Percentiles rank a stretch among this genome's conserved stretches.
phyloP scores from a whole-genome alignment of 2,329 filamentous ascomycete species.

The Cladosporium sp. region DNA sequence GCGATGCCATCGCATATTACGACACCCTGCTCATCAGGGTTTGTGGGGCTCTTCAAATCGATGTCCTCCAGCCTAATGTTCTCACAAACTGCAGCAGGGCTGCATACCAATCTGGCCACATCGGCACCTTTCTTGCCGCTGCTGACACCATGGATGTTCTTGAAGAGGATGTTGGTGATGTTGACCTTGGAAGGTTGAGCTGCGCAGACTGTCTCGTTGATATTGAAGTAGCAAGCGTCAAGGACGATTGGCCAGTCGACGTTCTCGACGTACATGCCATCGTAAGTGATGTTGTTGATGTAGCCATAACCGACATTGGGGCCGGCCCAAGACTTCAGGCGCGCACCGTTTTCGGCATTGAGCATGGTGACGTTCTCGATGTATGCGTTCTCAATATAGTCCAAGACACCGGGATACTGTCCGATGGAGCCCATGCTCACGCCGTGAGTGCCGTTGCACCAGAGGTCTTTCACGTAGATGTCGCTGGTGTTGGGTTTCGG shows the following conservation, averaged over 20 bases:
- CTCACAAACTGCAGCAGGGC: conserved; percentile 57
- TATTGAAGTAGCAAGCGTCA: conserved; percentile 64
- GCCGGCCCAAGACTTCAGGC: conserved; percentile 64
- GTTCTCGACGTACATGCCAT: conserved; percentile 54
- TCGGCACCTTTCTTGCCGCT: conserved; percentile 58
- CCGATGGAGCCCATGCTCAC: conserved; percentile 53
- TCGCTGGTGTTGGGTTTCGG: conserved; percentile 64
- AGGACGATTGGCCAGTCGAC: conserved; percentile 60
- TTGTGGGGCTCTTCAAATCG: conserved; percentile 53
- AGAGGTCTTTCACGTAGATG: conserved; percentile 52
- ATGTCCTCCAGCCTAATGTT: conserved; percentile 59
- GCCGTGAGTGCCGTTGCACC: conserved; percentile 55
- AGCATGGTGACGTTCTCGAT: conserved; percentile 49
- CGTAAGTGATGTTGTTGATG: conserved; percentile 63
- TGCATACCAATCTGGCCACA: conserved; percentile 58
- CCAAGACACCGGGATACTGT: conserved; percentile 54
- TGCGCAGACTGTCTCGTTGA: conserved; percentile 53
- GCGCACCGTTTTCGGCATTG: conserved; percentile 40
- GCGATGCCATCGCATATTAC: conserved; percentile 54
- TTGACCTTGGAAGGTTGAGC: conserved; percentile 58
- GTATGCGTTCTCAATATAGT: conserved; percentile 50
- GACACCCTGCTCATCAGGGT: conserved; percentile 29
- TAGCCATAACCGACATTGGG: conserved; percentile 59
- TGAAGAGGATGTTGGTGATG: conserved; percentile 59
- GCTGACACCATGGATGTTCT: conserved; percentile 59